Conservation (phyloP, 192 early-diverging fungal species). For the Coemansia sp. region DNA sequence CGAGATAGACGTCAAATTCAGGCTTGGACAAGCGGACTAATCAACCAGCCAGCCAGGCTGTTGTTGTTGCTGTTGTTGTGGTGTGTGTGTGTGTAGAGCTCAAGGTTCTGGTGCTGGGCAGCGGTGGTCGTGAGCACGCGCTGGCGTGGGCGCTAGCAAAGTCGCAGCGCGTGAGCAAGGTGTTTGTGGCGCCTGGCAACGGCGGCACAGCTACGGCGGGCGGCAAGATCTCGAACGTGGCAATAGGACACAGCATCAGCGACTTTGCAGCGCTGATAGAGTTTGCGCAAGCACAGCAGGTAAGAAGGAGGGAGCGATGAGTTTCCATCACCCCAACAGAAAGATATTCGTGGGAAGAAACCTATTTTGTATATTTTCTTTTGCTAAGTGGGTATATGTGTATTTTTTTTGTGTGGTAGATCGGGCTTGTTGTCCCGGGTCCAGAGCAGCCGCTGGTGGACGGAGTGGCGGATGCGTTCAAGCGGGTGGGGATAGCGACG, state of each 20-base stretch:
- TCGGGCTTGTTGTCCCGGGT: constrained; percentile 82
- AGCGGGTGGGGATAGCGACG: constrained; percentile 69
- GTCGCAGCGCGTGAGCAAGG: constrained; percentile 71
- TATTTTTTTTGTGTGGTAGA: constrained; percentile 7
- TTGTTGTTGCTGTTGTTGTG: too few relatives aligned
- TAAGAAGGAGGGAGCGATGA: too few relatives aligned
- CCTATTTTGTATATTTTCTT: neutral
- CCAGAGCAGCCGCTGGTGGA: constrained; percentile 98
- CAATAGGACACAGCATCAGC: constrained; percentile 61
- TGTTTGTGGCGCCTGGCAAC: constrained; percentile 96
- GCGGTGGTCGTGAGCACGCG: constrained; percentile 97
- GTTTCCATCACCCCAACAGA: constrained; percentile 9
- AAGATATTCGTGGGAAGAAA: neutral
- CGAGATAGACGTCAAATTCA: neutral
- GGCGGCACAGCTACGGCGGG: constrained; percentile 82
- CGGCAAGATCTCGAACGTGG: constrained; percentile 82
- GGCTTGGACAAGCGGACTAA: too few relatives aligned
- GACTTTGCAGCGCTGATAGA: constrained; percentile 77
- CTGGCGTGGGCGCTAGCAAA: constrained; percentile 90
- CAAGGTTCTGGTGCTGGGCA: constrained; percentile 86
- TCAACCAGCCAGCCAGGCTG: too few relatives aligned
- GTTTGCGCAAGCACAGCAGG: constrained; percentile 80
- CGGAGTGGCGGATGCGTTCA: constrained; percentile 83
- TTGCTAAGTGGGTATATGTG: too few relatives aligned
- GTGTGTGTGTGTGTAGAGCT: constrained; percentile 35